Base-by-base conservation (phyloP, 495 filamentous ascomycete genomes). In the Penicillium egyptiacum region DNA sequence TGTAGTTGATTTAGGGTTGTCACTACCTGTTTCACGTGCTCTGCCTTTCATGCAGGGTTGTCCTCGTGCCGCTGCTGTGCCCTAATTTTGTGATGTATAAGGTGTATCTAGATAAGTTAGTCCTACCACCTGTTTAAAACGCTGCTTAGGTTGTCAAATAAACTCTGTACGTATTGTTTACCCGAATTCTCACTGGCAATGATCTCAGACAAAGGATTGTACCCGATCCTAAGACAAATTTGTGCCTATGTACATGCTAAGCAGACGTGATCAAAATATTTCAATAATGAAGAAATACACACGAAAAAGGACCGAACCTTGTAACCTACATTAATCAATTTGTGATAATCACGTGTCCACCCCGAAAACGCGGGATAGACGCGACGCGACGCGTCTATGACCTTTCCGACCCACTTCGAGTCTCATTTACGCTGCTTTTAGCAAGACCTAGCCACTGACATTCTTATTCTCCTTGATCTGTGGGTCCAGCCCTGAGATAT, bases 1-100 rank as follows among this genome's bases (percentile, higher is more conserved):
- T 52, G 37, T 22, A 14, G 50, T 52, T 19, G n/a, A 42, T 41
- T 42, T 52, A 52, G 16, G 22, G 35, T 31, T 52, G 22, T 8
- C 6, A 30, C 16, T 37, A 52, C 35, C 35, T 20, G 49, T 23
- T 28, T 12, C 35, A 42, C 35, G 23, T 52, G 46, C n/a, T 9
- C 44, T 33, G 22, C 8, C 46, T 39, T 50, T 50, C 4, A 41
- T 41, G 31, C 33, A 40, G 6, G 12, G 9, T n/a, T 25, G 31
- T 14, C 33, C 22, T 50, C 9, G 22, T 39, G 33, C 20, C 25
- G 48, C 31, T 37, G 14, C 8, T 25, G 5, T 26, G 48, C 31
- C 31, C 33, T 37, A 16, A 16, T 45, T 44, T 10, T 23, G 12
- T 16, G 42, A 4, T 6, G 2, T 45, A 12, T 8, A 2, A 5